Conservation (phyloP, 2,329 filamentous ascomycete species). For the Alternaria incomplexa region DNA sequence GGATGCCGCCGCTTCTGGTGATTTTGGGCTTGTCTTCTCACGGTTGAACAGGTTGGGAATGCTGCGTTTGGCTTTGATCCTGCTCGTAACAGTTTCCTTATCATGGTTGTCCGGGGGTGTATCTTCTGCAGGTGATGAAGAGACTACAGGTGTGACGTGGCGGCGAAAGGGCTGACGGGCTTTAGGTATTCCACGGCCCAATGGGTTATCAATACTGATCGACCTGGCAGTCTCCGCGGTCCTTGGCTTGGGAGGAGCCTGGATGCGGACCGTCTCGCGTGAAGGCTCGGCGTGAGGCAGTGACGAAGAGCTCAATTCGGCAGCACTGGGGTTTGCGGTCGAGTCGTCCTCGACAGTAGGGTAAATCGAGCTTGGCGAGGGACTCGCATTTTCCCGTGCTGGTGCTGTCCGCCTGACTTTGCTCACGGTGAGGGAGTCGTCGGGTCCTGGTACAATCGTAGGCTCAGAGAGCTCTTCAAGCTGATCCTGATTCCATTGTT, state of each 20-base stretch:
- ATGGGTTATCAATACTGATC: neutral
- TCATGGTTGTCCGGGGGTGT: neutral
- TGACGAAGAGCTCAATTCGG: neutral
- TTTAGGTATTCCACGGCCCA: neutral
- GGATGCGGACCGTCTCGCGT: neutral
- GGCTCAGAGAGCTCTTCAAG: neutral
- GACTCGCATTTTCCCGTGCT: neutral
- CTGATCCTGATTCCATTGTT: neutral
- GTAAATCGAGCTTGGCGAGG: neutral
- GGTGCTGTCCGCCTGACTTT: neutral
- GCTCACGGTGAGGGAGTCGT: neutral
- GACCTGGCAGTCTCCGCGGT: neutral
- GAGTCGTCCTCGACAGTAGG: neutral
- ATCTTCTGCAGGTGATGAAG: neutral
- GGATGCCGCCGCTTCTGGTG: slow-evolving; percentile 2
- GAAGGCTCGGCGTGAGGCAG: neutral
- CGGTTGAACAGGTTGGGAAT: slow-evolving; percentile 34
- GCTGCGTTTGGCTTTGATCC: slow-evolving; percentile 31
- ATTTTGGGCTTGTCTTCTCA: slow-evolving; percentile 5
- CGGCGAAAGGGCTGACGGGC: neutral
- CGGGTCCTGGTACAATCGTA: neutral
- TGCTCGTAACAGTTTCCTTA: neutral
- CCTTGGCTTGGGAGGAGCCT: neutral
- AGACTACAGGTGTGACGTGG: neutral
- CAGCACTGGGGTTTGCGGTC: neutral